Conservation (phyloP, 78 protist genomes). For the Andalucia godoyi region DNA sequence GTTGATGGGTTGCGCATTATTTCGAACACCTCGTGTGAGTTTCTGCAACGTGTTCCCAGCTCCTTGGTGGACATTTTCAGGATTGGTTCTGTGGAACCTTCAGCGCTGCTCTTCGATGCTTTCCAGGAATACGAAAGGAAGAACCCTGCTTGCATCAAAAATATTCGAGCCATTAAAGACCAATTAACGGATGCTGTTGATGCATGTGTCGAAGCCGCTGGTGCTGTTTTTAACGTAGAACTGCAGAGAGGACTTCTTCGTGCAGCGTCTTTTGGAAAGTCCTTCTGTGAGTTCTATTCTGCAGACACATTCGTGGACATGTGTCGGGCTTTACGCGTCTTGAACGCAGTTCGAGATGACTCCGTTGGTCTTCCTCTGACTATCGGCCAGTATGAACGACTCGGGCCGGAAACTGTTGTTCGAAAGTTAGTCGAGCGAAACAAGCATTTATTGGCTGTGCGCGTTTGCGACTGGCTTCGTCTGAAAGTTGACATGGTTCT, state of each 20-base stretch:
- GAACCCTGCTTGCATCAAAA: slow-evolving; percentile 52
- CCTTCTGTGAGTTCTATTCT: slow-evolving; percentile 37
- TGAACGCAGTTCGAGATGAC: slow-evolving; percentile 33
- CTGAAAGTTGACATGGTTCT: slow-evolving; percentile 42
- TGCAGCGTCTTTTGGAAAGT: slow-evolving; percentile 31
- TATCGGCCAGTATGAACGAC: slow-evolving; percentile 24
- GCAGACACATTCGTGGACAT: slow-evolving; percentile 45
- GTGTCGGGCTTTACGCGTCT: slow-evolving; percentile 48
- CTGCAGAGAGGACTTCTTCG: slow-evolving; percentile 36
- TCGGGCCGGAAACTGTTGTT: slow-evolving; percentile 49
- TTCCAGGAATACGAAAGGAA: slow-evolving; percentile 34
- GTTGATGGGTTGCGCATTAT: slow-evolving; percentile 70
- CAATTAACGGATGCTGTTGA: slow-evolving; percentile 48
- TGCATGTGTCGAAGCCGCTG: slow-evolving; percentile 67
- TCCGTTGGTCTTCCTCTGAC: slow-evolving; percentile 74
- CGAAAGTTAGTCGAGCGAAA: slow-evolving; percentile 42
- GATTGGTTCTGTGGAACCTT: slow-evolving; percentile 47
- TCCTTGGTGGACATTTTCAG: slow-evolving; percentile 25
- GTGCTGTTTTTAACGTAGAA: slow-evolving; percentile 20
- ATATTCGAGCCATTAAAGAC: slow-evolving; percentile 21
- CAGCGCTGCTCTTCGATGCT: slow-evolving; percentile 58
- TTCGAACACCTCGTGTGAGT: slow-evolving; percentile 27
- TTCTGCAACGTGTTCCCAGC: slow-evolving; percentile 57
- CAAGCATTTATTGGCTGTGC: slow-evolving; percentile 64
- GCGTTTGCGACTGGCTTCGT: slow-evolving; percentile 43